A percentile compares a stretch with the other conserved stretches of the same genome.
These are phyloP conservation scores for Candida xiaguanensis DNA, from an alignment of 805 yeast genomes.

Conservation along the genomic window DNA sequence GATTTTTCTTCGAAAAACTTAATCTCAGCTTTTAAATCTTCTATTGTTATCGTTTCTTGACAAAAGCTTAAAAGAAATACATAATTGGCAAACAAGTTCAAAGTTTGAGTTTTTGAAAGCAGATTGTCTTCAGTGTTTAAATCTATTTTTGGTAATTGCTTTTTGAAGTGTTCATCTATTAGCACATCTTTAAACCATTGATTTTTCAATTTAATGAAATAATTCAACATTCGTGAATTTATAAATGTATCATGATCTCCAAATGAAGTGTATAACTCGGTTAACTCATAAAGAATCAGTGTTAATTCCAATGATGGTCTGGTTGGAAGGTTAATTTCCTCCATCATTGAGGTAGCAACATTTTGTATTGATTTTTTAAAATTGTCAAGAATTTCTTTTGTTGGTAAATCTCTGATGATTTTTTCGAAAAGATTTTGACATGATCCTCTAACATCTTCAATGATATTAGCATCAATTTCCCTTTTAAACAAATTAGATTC, in stretches of 20 bases:
- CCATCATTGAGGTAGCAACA: background rate
- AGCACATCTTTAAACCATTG: slow-evolving; percentile 21
- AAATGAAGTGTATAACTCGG: background rate
- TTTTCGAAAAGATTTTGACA: slow-evolving; percentile 1
- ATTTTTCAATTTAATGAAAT: slow-evolving; percentile 26
- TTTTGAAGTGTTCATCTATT: background rate
- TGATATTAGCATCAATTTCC: background rate
- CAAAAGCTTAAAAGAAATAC: slow-evolving; percentile 7
- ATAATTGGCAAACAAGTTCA: slow-evolving; percentile 5
- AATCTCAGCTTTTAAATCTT: background rate
- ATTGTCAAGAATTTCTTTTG: background rate
- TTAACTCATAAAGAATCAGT: slow-evolving; percentile 4
- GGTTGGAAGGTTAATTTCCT: slow-evolving; percentile 1
- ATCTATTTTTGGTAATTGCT: background rate
- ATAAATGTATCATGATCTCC: slow-evolving; percentile 1
- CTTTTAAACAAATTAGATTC: background rate
- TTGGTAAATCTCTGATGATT: slow-evolving; percentile 3
- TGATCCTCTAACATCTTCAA: background rate
- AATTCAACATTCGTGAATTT: slow-evolving; percentile 6
- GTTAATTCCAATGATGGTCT: slow-evolving; percentile 10
- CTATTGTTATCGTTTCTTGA: background rate
- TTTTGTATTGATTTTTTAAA: background rate
- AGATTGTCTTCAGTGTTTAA: background rate
- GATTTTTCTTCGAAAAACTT: background rate
- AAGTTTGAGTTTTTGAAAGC: background rate